Percentiles rank a stretch among this genome's conserved stretches.
These are phyloP conservation scores for Ascochyta viciae-villosae DNA, from an alignment of 2,329 filamentous ascomycete genomes.

Conservation along the genomic window DNA sequence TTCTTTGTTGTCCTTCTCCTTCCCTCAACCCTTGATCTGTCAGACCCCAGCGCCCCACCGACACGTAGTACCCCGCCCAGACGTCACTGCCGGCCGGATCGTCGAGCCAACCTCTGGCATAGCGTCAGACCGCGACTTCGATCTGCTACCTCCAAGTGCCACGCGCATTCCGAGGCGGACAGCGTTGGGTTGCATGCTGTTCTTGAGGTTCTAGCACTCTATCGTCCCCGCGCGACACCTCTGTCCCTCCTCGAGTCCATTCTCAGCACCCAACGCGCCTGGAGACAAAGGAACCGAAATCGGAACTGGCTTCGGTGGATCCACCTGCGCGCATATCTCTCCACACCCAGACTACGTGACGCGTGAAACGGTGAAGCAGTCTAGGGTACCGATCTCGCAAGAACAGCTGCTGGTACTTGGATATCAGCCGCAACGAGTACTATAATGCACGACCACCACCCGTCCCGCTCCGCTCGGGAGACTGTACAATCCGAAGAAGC, in stretches of 20 bases:
- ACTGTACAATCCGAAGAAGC: constrained; percentile 25
- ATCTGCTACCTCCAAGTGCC: constrained; percentile 28
- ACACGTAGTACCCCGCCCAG: constrained; percentile 20
- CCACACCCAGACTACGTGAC: constrained; percentile 22
- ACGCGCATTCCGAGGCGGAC: constrained; percentile 8
- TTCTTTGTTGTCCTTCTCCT: constrained; percentile 13
- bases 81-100: constrained; percentile 33
- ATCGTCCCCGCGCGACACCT: constrained; percentile 4
- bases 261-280: constrained; percentile 10
- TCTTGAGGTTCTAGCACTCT: not conserved
- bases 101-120: constrained; percentile 25
- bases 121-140: constrained; percentile 24
- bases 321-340: constrained; percentile 40
- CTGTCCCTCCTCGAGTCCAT: not conserved
- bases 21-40: constrained; percentile 12
- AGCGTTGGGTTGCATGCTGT: constrained; percentile 3
- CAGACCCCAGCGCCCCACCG: constrained; percentile 14
- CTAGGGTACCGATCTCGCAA: constrained; percentile 21
- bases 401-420: constrained; percentile 2
- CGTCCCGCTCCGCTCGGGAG: constrained; percentile 31
- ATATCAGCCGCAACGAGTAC: not conserved
- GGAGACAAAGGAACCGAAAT: constrained; percentile 24
- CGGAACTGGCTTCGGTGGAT: constrained; percentile 33
- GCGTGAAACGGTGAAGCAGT: constrained; percentile 15
- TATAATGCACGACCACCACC: constrained; percentile 40